phyloP scores from a whole-genome alignment of 148 eudicot species.

The Rhododendron kiyosumense region DNA sequence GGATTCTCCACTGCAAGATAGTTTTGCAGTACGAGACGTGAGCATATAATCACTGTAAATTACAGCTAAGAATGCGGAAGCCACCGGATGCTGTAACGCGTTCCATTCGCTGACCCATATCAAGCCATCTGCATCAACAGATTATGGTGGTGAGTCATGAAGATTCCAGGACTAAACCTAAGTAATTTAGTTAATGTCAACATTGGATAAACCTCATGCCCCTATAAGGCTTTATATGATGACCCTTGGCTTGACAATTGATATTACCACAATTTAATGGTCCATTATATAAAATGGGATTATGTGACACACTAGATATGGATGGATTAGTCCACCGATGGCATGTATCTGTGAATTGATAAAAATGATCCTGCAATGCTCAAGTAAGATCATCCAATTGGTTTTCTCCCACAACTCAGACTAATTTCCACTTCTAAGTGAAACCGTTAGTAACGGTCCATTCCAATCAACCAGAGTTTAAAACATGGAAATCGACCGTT shows the following conservation, averaged over 20 bases:
- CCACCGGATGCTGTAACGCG: constrained; percentile 80
- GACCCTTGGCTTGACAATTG: no score
- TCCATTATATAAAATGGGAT: no score
- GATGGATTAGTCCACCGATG: no score
- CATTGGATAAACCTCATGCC: neutral
- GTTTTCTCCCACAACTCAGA: neutral
- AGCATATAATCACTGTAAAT: constrained; percentile 92
- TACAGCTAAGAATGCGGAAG: constrained; percentile 81
- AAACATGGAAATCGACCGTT: neutral
- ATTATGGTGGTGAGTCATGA: neutral
- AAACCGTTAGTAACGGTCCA: neutral
- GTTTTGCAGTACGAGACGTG: constrained; percentile 46
- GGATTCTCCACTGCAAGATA: constrained; percentile 50
- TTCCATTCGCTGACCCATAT: constrained; percentile 93
- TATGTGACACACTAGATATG: no score
- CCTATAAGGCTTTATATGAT: no score
- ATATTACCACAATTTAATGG: neutral
- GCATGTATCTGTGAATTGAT: no score
- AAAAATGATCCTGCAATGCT: neutral
- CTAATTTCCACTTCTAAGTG: neutral
- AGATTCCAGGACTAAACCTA: neutral
- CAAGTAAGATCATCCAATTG: neutral
- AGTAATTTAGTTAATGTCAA: neutral
- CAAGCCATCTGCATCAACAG: constrained; percentile 59
- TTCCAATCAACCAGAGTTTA: neutral